phyloP scores from a whole-genome alignment of 2,329 filamentous ascomycete species.

The Ceratocystis albifundus region DNA sequence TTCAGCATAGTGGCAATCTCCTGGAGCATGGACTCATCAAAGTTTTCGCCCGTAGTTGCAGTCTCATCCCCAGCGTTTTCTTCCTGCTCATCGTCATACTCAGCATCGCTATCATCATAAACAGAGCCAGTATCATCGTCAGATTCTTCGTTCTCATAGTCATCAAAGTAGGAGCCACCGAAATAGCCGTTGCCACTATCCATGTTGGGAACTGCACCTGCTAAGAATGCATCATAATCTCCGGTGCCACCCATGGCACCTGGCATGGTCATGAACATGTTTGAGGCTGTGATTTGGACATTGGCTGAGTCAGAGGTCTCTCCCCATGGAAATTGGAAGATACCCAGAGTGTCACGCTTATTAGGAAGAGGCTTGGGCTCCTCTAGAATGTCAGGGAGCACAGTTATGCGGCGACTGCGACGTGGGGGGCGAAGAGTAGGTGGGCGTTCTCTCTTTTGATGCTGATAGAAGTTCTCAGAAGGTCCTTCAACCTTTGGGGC shows the following conservation, averaged over 20 bases:
- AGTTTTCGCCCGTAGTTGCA: constrained; percentile 39
- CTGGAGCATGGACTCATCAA: constrained; percentile 52
- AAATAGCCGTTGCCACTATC: constrained; percentile 31
- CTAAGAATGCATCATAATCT: constrained; percentile 29
- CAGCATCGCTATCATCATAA: constrained; percentile 21
- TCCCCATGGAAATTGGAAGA: constrained; percentile 57
- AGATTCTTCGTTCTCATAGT: constrained; percentile 44
- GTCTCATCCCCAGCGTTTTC: constrained; percentile 30
- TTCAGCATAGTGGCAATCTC: constrained; percentile 51
- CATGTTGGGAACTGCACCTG: constrained; percentile 29
- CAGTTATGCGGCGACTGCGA: constrained; percentile 44
- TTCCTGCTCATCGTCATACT: constrained; percentile 30
- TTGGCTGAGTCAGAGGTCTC: constrained; percentile 48
- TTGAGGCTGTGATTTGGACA: constrained; percentile 31
- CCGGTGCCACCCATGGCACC: constrained; percentile 38
- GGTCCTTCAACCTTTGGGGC: constrained; percentile 5
- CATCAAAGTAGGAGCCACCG: constrained; percentile 46
- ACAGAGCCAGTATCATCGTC: constrained; percentile 32
- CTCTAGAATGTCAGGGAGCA: constrained; percentile 52
- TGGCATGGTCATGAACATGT: constrained; percentile 38
- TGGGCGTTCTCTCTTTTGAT: constrained; percentile 32
- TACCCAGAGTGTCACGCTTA: constrained; percentile 48
- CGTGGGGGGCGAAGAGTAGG: constrained; percentile 44
- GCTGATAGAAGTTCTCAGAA: constrained; percentile 1
- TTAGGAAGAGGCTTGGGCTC: constrained; percentile 48